Base-by-base conservation (phyloP, 768 basidiomycete species). In the Amanita rimosa region DNA sequence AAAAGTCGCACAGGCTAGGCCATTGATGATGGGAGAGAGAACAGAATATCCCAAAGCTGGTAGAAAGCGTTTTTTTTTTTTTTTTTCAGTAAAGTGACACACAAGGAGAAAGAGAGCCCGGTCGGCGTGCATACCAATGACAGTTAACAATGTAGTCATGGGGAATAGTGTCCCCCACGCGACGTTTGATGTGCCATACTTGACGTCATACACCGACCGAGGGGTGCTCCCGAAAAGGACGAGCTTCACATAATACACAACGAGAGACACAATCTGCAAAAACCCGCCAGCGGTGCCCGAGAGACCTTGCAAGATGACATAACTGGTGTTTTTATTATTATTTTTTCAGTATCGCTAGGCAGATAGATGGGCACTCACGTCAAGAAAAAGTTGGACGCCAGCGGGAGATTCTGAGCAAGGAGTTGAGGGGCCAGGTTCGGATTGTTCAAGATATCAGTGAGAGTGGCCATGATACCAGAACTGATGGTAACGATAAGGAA, bases 1-100 rank as follows among this genome's bases (percentile, higher is more conserved):
- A 72, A 98, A 96, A 1, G 88, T 81, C 24, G 73, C 70, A 54
- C 79, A 79, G 2, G 88, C 82, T 40, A 98, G 79, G 6, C 94
- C 94, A 54, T 91, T 94, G 69, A 96, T 93, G 60, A 98, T 73
- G 0, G 95, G 94, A 5, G 91, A 83, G 55, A 97, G 94, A 60
- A 93, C 75, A 29, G 81, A 83, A 67, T 97, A 98, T 2, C 76
- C 83, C 22, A 89, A 62, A 7, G 83, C 81, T 83, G n/a, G n/a
- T n/a, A n/a, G n/a, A n/a, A n/a, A n/a, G n/a, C n/a, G n/a, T n/a
- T n/a, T n/a, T n/a, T n/a, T n/a, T n/a, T n/a, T n/a, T n/a, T n/a
- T n/a, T n/a, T n/a, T 27, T 8, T 27, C 27, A 27, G 7, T 27
- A 4, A 27, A 3, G 27, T 8, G 4, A 27, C 27, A n/a, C n/a